Base-by-base conservation (phyloP, 441 rosid species). In the Biscutella laevigata region DNA sequence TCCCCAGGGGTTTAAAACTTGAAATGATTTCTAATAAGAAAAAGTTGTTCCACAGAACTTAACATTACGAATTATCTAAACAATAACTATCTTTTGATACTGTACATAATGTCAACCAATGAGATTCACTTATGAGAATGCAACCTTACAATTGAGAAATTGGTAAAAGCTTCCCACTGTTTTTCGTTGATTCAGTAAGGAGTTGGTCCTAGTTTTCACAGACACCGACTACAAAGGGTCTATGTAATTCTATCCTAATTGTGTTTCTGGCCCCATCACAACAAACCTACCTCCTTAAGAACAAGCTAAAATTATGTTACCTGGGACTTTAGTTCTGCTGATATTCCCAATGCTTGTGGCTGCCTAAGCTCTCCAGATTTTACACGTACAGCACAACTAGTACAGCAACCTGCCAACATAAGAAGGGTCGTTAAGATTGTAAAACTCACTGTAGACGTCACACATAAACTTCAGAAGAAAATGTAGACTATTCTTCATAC, bases 331-430 rank as follows among this genome's bases (percentile, higher is more conserved):
- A 90, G 43, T 68, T 91, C 96, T 15, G 96, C 81, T 51, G 96
- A 91, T 69, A 91, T 87, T 51, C 98, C 96, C n/a, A 89, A 71
- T 7, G 97, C 95, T 77, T 89, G 95, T 3, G 95, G 95, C 68
- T 86, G 94, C 69, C 83, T 74, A 43, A 91, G 56, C 61, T 87
- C 64, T 59, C 98, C 98, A 48, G 95, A 84, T 77, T 83, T 87
- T 27, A 87, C 74, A 47, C 96, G 89, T 8, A 84, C 95, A 2
- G 98, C 96, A 66, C 95, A 87, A 56, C 97, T 89, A 51, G 96
- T 91, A 58, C 98, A 87, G 51, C 98, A 91, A 69, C 98, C 96
- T 91, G 79, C 57, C 55, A 53, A 11, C 11, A 3, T 28, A 52
- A 30, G 24, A 40, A n/a, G n/a, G n/a, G n/a, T n/a, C n/a, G n/a